phyloP scores from a whole-genome alignment of 441 rosid genomes.

The Raphanus hybrid region DNA sequence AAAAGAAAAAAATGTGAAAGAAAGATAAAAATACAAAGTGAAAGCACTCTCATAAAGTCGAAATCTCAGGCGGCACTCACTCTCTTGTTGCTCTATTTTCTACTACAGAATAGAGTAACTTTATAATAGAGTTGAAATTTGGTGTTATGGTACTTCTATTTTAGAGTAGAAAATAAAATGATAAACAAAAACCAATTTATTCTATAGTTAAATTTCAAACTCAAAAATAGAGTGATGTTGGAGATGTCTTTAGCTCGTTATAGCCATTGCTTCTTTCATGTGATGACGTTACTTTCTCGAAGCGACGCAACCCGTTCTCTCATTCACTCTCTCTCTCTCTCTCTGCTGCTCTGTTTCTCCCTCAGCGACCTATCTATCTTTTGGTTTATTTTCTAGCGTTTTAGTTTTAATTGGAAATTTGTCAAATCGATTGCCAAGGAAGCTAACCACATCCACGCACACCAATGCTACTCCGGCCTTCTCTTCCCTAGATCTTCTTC shows the following conservation, averaged over 20 bases:
- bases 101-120: no score
- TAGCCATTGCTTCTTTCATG: slow-evolving; percentile 32
- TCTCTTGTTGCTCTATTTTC: no score
- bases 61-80: no score
- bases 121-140: no score
- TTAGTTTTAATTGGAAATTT: not conserved
- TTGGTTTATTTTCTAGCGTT: not conserved
- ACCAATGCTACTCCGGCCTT: slow-evolving; percentile 7
- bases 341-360: not conserved
- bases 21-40: not conserved
- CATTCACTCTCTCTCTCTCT: not conserved
- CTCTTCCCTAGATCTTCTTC: slow-evolving; percentile 2
- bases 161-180: no score
- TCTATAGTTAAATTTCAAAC: no score
- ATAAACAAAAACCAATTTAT: no score
- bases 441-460: not conserved
- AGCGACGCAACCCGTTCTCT: slow-evolving; percentile 19
- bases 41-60: no score
- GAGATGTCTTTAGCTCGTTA: no score
- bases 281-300: slow-evolving; percentile 26
- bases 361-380: not conserved
- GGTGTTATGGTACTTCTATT: no score
- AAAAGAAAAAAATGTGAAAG: no score
- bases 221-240: no score
- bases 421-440: not conserved